phyloP scores from a whole-genome alignment of 768 basidiomycete species.

The Dacryopinax spathularia region DNA sequence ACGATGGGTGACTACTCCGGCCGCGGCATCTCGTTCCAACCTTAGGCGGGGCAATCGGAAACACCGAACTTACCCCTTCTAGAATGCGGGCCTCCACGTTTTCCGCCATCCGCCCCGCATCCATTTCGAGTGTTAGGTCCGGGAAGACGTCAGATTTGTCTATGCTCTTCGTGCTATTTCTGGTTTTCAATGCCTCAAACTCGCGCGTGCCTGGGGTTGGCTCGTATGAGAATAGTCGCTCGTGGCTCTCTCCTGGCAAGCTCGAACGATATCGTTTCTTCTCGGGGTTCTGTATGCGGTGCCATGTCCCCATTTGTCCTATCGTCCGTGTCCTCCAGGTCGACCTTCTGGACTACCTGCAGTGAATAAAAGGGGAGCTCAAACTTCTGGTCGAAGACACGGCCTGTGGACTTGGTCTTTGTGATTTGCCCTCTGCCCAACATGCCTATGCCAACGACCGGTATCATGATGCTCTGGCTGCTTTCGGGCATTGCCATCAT shows the following conservation, averaged over 20 bases:
- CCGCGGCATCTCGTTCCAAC: neutral
- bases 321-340: neutral
- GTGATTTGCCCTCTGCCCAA: neutral
- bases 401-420: neutral
- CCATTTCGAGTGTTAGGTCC: neutral
- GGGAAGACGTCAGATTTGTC: neutral
- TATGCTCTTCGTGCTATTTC: neutral
- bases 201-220: neutral
- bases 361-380: neutral
- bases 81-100: neutral
- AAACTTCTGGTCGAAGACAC: neutral
- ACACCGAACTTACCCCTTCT: neutral
- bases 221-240: neutral
- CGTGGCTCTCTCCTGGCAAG: neutral
- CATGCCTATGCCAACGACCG: neutral
- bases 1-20: neutral
- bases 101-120: neutral
- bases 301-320: slow-evolving; percentile 1
- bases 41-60: neutral
- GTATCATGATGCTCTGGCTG: slow-evolving; percentile 15
- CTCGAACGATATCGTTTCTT: neutral
- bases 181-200: neutral
- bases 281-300: neutral
- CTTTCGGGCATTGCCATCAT: slow-evolving; percentile 20
- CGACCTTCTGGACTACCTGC: neutral